Evolutionary conservation across 805 yeast species (phyloP), one percentile per base, ranked within the genome.

Genomic region (Candida pseudofarinosa): DNA sequence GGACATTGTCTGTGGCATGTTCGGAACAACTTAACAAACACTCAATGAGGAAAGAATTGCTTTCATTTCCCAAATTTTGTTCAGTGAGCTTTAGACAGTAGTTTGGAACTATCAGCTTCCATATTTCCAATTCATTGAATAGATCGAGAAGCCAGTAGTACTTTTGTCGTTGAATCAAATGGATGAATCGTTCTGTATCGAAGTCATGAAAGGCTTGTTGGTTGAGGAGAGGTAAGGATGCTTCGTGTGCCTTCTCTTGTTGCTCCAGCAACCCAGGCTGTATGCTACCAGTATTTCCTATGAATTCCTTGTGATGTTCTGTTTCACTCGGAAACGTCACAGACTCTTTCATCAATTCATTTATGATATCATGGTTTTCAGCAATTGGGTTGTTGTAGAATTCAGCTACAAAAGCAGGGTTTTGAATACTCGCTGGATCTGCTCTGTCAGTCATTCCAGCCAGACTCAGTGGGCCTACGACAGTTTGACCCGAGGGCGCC

Each of bases 91-190:
- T 46, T 14, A 66, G 43, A 45, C 71, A 63, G 42, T 61, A 64
- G 14, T 51, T 48, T 1, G 74, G 74, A 7, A 69, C 51, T 10
- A 62, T 45, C 18, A 59, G 51, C 45, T 65, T 66, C 74, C 74
- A 69, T 13, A 68, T 50, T 35, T 51, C 45, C 26, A 65, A 44
- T n/a, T 64, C 73, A 39, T 69, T 69, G 44, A 67, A 67, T 19
- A 69, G 46, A 49, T 69, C 75, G 16, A 69, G 50, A 7, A 69
- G 36, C 72, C 73, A 67, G 48, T 59, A 61, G 41, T 64, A 67
- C 37, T 58, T 58, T 40, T 67, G 67, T n/a, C 48, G 45, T 28
- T 63, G 65, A n/a, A 67, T 46, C 33, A 65, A 42, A 14, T 47
- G 41, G 10, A 63, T 54, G 32, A 57, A 59, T 14, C 35, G 34